Percentiles rank a stretch among this genome's conserved stretches.
Conservation (phyloP, 2,329 filamentous ascomycete species). For the Penicillium oxalicum region DNA sequence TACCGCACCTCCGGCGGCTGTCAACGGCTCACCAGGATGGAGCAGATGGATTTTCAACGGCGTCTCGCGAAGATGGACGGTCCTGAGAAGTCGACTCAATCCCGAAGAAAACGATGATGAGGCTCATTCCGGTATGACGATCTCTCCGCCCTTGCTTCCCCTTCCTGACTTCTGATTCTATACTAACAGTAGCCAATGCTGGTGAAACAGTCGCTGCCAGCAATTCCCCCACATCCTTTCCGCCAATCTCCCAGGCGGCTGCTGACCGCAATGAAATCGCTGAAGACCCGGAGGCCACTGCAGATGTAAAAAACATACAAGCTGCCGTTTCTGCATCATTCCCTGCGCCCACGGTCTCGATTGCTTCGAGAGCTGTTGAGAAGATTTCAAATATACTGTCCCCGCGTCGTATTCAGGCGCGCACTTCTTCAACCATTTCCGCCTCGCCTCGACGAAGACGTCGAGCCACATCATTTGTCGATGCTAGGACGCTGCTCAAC, state of each 20-base stretch:
- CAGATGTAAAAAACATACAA: neutral
- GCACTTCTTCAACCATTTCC: no score
- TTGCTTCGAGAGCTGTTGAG: neutral
- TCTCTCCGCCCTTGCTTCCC: neutral
- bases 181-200: no score
- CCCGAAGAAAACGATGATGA: neutral
- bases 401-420: neutral
- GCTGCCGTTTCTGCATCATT: neutral
- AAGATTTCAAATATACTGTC: no score
- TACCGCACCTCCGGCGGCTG: constrained; percentile 2
- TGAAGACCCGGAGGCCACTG: neutral
- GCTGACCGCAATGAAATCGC: no score
- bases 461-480: neutral
- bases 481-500: neutral
- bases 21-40: constrained; percentile 2
- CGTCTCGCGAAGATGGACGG: constrained; percentile 15
- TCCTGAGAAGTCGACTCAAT: constrained; percentile 9
- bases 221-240: no score
- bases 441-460: neutral
- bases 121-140: neutral
- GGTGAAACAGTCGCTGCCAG: no score
- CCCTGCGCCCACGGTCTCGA: no score
- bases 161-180: neutral
- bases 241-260: no score
- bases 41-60: constrained; percentile 13